phyloP scores from a whole-genome alignment of 73 alveolate genomes.

The Uronychia setigera region DNA sequence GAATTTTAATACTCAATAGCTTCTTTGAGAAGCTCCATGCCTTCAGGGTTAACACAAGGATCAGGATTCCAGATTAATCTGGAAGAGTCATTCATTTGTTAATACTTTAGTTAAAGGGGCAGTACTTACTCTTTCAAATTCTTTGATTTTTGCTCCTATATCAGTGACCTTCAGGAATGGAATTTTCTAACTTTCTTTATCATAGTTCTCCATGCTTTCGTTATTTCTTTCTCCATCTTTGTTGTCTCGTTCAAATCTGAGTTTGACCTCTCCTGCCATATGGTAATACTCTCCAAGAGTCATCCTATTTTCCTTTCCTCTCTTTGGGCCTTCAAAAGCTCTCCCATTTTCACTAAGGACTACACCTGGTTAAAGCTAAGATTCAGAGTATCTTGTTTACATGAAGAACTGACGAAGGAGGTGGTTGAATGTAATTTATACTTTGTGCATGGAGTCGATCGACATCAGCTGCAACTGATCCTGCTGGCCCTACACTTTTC shows the following conservation, averaged over 20 bases:
- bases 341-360: neutral
- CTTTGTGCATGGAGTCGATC: neutral
- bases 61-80: neutral
- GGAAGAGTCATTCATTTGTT: neutral
- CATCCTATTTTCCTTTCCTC: neutral
- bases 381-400: neutral
- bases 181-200: neutral
- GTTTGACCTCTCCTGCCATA: neutral
- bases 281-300: neutral
- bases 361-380: neutral
- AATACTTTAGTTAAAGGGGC: neutral
- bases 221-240: neutral
- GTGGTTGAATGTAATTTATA: neutral
- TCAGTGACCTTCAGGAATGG: neutral
- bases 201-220: neutral
- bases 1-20: neutral
- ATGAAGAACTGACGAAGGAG: neutral
- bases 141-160: neutral
- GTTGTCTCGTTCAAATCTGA: neutral
- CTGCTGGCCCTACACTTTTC: too few species aligned
- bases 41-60: neutral
- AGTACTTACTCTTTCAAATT: neutral
- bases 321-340: neutral
- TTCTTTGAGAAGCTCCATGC: neutral
- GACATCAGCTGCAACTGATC: neutral